Evolutionary conservation across 2,329 filamentous ascomycete species (phyloP).

Genomic region (Trichoderma lentiforme): DNA sequence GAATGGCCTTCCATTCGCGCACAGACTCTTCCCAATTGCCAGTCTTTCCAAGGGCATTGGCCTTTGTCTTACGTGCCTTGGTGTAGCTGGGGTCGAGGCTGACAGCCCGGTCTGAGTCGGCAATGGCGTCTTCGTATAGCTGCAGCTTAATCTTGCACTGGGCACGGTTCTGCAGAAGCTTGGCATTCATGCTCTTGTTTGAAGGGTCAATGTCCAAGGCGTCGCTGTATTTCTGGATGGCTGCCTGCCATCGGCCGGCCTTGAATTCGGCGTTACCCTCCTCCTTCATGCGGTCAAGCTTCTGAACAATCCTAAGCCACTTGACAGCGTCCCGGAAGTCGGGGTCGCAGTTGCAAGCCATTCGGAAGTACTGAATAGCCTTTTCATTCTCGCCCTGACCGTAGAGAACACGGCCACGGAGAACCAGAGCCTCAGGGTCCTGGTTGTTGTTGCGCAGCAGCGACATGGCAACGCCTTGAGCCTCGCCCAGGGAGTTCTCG

Average conservation of each 20-base stretch:
- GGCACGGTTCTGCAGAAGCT: slow-evolving; percentile 90
- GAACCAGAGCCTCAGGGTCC: slow-evolving; percentile 88
- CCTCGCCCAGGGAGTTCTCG: slow-evolving; percentile 83
- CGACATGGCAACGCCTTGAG: slow-evolving; percentile 86
- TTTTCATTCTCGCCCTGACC: slow-evolving; percentile 93
- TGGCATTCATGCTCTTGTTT: slow-evolving; percentile 91
- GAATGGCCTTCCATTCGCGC: slow-evolving; percentile 81
- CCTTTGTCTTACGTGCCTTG: slow-evolving; percentile 91
- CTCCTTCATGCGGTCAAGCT: slow-evolving; percentile 88
- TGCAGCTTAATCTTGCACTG: slow-evolving; percentile 81
- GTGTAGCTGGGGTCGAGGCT: slow-evolving; percentile 78
- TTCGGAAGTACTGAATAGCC: slow-evolving; percentile 86
- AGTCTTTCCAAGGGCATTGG: slow-evolving; percentile 79
- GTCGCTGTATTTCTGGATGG: slow-evolving; percentile 78
- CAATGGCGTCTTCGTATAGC: slow-evolving; percentile 75
- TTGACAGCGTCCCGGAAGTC: slow-evolving; percentile 87
- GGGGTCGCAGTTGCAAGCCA: slow-evolving; percentile 85
- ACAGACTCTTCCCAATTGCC: slow-evolving; percentile 92
- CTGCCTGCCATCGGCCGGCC: slow-evolving; percentile 71
- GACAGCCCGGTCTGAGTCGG: slow-evolving; percentile 81
- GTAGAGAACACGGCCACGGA: slow-evolving; percentile 84
- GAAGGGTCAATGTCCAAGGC: slow-evolving; percentile 81
- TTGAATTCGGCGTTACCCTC: slow-evolving; percentile 93
- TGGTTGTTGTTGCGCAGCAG: slow-evolving; percentile 82
- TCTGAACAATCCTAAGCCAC: slow-evolving; percentile 85